Base-by-base conservation (phyloP, 345 rosid genomes). In the Trapa incisa region DNA sequence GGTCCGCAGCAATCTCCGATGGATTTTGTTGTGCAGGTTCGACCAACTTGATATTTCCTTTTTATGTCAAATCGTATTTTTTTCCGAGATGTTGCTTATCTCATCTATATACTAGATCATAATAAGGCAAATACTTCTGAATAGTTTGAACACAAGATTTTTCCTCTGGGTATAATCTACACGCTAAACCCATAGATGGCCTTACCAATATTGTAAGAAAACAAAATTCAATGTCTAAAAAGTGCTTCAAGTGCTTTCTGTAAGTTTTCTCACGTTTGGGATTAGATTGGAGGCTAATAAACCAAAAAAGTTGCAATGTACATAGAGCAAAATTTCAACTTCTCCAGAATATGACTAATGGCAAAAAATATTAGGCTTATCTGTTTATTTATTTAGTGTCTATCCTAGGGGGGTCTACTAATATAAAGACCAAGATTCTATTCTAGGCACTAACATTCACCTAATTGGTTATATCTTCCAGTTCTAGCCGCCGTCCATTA, bases 1-100 rank as follows among this genome's bases (percentile, higher is more conserved):
- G 96, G 96, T 73, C 94, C 92, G 42, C 79, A 72, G 56, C 92
- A 87, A 79, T 47, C 89, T 70, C 77, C 92, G 0, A 43, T 17
- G 9, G 96, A 90, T 84, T 93, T 90, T 73, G 68, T 88, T n/a
- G 82, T 93, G 70, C 97, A 89, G 88, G 97, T 87, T 35, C 72
- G 57, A 67, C 72, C 72, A 45, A 52, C 72, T 37, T 53, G 61
- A 37, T 65, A 5, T n/a, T 52, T 35, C 37, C 17, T 37, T 15
- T 10, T 63, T 62, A 41, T 36, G 16, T 70, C 17, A 36, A 42
- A 5, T n/a, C 29, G 4, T 37, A 14, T 41, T 41, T 41, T 39
- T 41, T 37, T 41, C 12, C n/a, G 47, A 12, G 6, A 37, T 38
- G 39, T 64, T 6, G 47, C 60, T 54, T 50, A n/a, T 1, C 2